phyloP scores from a whole-genome alignment of 2,329 filamentous ascomycete species.

The Fusarium sp. region DNA sequence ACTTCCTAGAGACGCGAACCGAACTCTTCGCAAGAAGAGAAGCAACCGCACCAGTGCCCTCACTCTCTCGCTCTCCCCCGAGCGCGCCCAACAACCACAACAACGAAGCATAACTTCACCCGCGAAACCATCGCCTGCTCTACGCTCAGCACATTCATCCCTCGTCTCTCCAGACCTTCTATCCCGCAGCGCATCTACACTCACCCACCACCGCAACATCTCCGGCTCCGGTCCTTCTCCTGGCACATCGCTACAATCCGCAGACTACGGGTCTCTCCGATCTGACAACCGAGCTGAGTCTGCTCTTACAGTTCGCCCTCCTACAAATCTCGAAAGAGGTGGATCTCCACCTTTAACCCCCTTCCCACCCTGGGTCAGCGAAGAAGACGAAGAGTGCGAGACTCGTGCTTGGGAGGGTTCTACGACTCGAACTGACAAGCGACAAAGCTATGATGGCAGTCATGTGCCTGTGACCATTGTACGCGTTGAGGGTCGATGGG shows the following conservation, averaged over 20 bases:
- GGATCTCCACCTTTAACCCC: conserved; percentile 45
- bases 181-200: conserved; percentile 17
- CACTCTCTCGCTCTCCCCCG: conserved; percentile 35
- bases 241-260: conserved; percentile 9
- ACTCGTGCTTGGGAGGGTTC: conserved; percentile 25
- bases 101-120: conserved; percentile 30
- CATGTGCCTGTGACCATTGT: conserved; percentile 15
- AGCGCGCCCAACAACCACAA: conserved; percentile 7
- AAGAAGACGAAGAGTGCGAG: conserved; percentile 37
- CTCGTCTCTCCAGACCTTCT: conserved; percentile 26
- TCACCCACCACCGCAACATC: conserved; percentile 16
- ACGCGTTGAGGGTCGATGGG: conserved; percentile 28
- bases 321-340: conserved; percentile 20
- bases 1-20: conserved; percentile 13
- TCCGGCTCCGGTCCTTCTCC: conserved; percentile 19
- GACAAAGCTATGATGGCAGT: conserved; percentile 10
- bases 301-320: conserved; percentile 38
- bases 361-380: conserved; percentile 48
- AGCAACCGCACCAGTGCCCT: conserved; percentile 26
- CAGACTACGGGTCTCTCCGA: conserved; percentile 30
- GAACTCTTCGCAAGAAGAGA: conserved; percentile 35
- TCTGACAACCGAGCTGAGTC: conserved; percentile 34
- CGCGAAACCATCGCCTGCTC: conserved; percentile 1
- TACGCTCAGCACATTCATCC: conserved; percentile 15
- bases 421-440: conserved; percentile 6